These are phyloP conservation scores for Phytophthora sp. DNA, from an alignment of 352 stramenopile species.

Conservation along the genomic window DNA sequence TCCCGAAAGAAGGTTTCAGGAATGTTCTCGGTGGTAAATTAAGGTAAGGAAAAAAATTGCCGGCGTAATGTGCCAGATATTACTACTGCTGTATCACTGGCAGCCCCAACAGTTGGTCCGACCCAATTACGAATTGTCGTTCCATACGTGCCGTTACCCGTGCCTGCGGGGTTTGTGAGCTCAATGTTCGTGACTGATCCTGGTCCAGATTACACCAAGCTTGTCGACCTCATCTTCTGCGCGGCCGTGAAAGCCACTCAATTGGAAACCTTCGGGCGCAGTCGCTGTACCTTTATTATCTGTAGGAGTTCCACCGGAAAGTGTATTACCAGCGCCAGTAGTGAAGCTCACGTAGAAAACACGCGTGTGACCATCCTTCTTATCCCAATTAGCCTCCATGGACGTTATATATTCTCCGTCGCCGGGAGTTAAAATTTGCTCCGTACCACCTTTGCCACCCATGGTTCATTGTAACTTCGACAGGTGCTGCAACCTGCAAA, in stretches of 20 bases:
- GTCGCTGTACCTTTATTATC: conserved; percentile 34
- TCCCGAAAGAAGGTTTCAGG: no score
- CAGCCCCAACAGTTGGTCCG: conserved; percentile 1
- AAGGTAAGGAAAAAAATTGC: no score
- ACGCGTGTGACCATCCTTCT: conserved; percentile 43
- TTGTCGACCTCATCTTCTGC: conserved; percentile 37
- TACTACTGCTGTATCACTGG: conserved; percentile 11
- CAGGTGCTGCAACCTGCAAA: conserved; percentile 26
- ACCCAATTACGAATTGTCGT: conserved; percentile 21
- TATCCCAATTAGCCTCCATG: conserved; percentile 47
- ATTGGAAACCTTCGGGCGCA: conserved; percentile 44
- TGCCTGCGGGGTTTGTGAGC: conserved; percentile 1
- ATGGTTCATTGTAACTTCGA: conserved; percentile 35
- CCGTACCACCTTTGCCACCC: conserved; percentile 37
- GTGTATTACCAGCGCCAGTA: conserved; percentile 33
- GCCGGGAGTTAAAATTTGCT: conserved; percentile 36
- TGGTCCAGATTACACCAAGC: conserved; percentile 50
- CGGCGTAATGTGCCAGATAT: no score
- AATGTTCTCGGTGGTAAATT: no score
- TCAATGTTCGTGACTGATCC: conserved; percentile 20
- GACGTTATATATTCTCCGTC: conserved; percentile 46
- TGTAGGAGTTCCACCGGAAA: conserved; percentile 30
- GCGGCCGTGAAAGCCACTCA: conserved; percentile 52
- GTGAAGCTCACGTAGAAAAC: conserved; percentile 35
- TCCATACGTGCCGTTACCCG: conserved; percentile 13